Base-by-base conservation (phyloP, 1,139 yeast species). In the Protomyces macrosporus region DNA sequence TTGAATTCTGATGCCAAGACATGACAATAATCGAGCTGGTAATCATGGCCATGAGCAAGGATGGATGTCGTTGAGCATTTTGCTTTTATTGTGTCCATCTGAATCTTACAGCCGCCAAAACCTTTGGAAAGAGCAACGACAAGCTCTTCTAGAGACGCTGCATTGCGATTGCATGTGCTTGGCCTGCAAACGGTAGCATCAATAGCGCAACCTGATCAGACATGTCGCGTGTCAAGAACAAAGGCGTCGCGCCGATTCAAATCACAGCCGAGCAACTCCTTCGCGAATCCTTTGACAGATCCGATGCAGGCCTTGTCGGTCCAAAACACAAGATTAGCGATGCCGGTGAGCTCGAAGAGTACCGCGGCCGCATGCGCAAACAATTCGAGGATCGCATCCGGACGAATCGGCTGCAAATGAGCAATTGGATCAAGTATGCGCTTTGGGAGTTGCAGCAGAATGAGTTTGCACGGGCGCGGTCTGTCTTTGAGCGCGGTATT, bases 361-460 rank as follows among this genome's bases (percentile, higher is more conserved):
- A 77, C 67, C 97, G 90, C 73, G 80, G 87, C 45, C 78, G 90
- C 39, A 90, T 87, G 71, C 76, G 98, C 66, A 81, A 82, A 57
- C 97, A 90, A 70, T 91, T 80, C 72, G 98, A 93, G 74, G 87
- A 86, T 70, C 96, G 91, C 32, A 75, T 93, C 60, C 84, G 95
- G 69, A 81, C 93, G 70, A 91, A 93, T 72, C 77, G 96, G 66
- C 81, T 87, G 48, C 90, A 90, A 71, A 81, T 82, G 70, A 87
- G 90, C 2, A 96, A 91, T 72, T 93, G 98, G 98, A 80, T 90
- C 73, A 79, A 97, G 62, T 93, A 93, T 73, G 98, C 97, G 0
- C 83, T 82, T 67, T 90, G 93, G 84, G 98, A 93, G 73, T 74
- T 85, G 12, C 88, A 87, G 4, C 91, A 89, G 70, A 86, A 84